These are phyloP conservation scores for Neophaeococcomyces aloes DNA, from an alignment of 2,329 filamentous ascomycete genomes.

Conservation along the genomic window DNA sequence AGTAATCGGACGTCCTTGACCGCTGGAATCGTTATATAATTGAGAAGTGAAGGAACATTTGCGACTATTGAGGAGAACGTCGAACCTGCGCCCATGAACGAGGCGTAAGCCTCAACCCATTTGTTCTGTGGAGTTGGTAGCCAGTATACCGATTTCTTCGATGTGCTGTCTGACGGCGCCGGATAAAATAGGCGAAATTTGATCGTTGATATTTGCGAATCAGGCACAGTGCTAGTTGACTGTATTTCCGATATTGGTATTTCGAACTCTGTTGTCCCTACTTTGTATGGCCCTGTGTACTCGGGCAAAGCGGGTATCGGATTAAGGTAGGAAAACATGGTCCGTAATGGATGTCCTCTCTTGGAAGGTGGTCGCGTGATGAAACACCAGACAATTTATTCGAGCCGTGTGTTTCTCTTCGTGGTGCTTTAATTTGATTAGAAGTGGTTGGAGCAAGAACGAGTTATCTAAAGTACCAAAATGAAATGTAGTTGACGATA, in stretches of 20 bases:
- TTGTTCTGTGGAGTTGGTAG: conserved; percentile 65
- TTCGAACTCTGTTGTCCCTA: conserved; percentile 72
- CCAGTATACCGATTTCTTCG: conserved; percentile 57
- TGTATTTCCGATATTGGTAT: conserved; percentile 51
- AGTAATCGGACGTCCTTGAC: conserved; percentile 46
- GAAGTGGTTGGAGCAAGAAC: too few relatives aligned
- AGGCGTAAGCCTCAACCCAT: conserved; percentile 63
- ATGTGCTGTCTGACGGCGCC: conserved; percentile 34
- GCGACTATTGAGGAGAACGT: conserved; percentile 14
- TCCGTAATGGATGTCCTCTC: neutral
- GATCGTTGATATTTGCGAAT: conserved; percentile 57
- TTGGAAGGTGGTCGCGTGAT: neutral
- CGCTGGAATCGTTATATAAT: conserved; percentile 23
- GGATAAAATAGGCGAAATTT: conserved; percentile 79
- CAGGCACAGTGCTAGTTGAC: conserved; percentile 40
- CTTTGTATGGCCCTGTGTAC: conserved; percentile 66
- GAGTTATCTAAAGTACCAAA: too few relatives aligned
- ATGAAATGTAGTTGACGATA: too few relatives aligned
- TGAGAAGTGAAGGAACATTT: conserved; percentile 19
- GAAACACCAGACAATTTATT: neutral
- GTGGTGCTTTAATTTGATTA: too few relatives aligned
- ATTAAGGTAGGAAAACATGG: conserved; percentile 20
- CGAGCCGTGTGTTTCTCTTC: neutral
- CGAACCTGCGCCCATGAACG: conserved; percentile 54
- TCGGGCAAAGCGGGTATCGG: conserved; percentile 62